A percentile compares a stretch with the other conserved stretches of the same genome.
phyloP scores from a whole-genome alignment of 2,329 filamentous ascomycete genomes.

The Penicillium sp. region DNA sequence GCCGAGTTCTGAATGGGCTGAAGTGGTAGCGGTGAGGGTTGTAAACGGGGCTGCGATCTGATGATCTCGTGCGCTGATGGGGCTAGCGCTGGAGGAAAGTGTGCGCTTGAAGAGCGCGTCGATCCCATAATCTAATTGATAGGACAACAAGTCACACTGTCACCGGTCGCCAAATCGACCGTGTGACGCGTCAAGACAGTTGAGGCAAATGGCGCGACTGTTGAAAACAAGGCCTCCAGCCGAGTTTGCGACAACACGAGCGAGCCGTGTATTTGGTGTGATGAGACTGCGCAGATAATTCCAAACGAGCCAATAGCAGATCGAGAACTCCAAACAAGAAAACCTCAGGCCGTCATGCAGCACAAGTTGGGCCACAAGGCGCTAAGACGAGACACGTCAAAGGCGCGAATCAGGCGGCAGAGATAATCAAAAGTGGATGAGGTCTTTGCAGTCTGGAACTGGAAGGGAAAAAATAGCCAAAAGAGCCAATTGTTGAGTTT shows the following conservation, averaged over 20 bases:
- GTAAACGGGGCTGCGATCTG: conserved; percentile 42
- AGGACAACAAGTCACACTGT: conserved; percentile 11
- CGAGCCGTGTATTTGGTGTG: conserved; percentile 9
- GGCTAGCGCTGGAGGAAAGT: conserved; percentile 57
- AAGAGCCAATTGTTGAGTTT: background rate
- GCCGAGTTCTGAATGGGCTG: conserved; percentile 39
- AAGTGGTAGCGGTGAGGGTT: conserved; percentile 52
- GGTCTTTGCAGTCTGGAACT: background rate
- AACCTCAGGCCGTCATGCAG: conserved; percentile 26
- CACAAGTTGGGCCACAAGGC: conserved; percentile 28
- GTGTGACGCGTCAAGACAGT: conserved; percentile 29
- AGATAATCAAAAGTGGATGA: conserved; percentile 4
- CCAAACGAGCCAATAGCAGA: conserved; percentile 15
- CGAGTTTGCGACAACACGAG: conserved; percentile 17
- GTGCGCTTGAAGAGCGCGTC: conserved; percentile 48
- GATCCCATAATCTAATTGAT: conserved; percentile 34
- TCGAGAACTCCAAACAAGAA: conserved; percentile 10
- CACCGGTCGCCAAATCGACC: conserved; percentile 18
- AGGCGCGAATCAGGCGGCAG: conserved; percentile 19
- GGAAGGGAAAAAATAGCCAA: background rate
- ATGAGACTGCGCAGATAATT: conserved; percentile 18
- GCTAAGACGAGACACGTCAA: conserved; percentile 23
- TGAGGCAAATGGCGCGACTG: conserved; percentile 10
- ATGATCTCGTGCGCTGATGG: conserved; percentile 35
- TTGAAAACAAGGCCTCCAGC: conserved; percentile 7